Evolutionary conservation across 805 yeast species (phyloP).

Genomic region (Priceomyces medius): DNA sequence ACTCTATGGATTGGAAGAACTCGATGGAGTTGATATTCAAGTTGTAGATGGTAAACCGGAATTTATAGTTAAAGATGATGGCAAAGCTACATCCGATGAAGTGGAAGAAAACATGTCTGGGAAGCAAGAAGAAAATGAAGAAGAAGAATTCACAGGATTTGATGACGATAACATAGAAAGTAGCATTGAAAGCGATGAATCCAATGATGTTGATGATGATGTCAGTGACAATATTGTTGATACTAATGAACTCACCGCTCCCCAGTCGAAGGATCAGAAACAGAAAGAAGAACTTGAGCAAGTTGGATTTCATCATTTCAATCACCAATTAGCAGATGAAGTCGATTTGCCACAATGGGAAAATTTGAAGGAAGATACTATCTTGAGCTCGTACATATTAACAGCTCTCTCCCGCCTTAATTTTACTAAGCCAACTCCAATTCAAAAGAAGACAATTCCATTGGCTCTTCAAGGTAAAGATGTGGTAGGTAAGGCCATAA

Average conservation of each 20-base stretch:
- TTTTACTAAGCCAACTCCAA: slow-evolving; percentile 75
- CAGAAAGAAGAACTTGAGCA: slow-evolving; percentile 5
- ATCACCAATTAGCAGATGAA: slow-evolving; percentile 30
- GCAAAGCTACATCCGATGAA: slow-evolving; percentile 15
- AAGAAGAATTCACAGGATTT: slow-evolving; percentile 17
- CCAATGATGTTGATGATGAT: neutral
- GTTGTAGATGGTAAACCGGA: slow-evolving; percentile 66
- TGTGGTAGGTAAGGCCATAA: slow-evolving; percentile 92
- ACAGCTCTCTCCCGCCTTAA: slow-evolving; percentile 59
- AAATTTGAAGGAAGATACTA: slow-evolving; percentile 35
- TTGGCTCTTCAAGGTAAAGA: slow-evolving; percentile 70
- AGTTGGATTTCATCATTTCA: slow-evolving; percentile 30
- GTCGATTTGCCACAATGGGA: slow-evolving; percentile 61
- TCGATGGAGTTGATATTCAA: slow-evolving; percentile 88
- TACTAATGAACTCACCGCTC: too few relatives aligned
- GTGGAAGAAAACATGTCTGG: slow-evolving; percentile 16
- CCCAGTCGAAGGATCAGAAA: neutral
- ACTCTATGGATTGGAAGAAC: slow-evolving; percentile 87
- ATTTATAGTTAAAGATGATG: slow-evolving; percentile 43
- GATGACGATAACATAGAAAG: slow-evolving; percentile 7
- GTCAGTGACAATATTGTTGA: neutral
- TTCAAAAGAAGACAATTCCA: slow-evolving; percentile 78
- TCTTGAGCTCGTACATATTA: slow-evolving; percentile 55
- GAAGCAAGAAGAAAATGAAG: slow-evolving; percentile 11
- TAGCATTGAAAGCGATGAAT: neutral